Percentiles rank a stretch among this genome's conserved stretches.
These are phyloP conservation scores for Fomitiporia mediterranea DNA, from an alignment of 1,284 basidiomycete genomes.

Conservation along the genomic window DNA sequence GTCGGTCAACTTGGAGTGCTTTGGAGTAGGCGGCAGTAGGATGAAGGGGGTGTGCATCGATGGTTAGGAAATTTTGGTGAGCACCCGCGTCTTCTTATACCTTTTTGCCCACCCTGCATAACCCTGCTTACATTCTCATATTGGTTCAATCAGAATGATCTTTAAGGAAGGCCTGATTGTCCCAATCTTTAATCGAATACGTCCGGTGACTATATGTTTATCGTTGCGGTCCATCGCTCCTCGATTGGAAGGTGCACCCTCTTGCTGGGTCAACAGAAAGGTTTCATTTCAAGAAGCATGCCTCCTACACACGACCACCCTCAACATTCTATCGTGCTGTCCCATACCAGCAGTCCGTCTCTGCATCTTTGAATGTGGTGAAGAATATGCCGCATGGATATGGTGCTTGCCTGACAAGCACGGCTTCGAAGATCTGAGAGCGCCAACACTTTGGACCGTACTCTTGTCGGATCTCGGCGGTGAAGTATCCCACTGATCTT, in stretches of 20 bases:
- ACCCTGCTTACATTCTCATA: neutral
- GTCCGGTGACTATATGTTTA: neutral
- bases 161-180: neutral
- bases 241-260: neutral
- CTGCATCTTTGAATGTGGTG: too few species aligned
- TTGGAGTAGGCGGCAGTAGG: neutral
- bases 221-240: conserved; percentile 1
- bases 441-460: neutral
- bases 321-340: neutral
- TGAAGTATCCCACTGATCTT: neutral
- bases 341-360: neutral
- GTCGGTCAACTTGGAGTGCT: neutral
- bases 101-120: neutral
- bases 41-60: neutral
- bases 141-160: neutral
- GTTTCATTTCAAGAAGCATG: neutral
- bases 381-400: neutral
- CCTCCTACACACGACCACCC: neutral
- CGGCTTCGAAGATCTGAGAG: neutral
- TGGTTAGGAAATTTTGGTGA: neutral
- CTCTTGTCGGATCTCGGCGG: neutral
- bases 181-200: neutral
- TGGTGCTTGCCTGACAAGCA: neutral
- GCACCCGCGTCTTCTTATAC: neutral
- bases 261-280: neutral